These are phyloP conservation scores for Spergularia marina DNA, from an alignment of 148 eudicot species.

Conservation along the genomic window DNA sequence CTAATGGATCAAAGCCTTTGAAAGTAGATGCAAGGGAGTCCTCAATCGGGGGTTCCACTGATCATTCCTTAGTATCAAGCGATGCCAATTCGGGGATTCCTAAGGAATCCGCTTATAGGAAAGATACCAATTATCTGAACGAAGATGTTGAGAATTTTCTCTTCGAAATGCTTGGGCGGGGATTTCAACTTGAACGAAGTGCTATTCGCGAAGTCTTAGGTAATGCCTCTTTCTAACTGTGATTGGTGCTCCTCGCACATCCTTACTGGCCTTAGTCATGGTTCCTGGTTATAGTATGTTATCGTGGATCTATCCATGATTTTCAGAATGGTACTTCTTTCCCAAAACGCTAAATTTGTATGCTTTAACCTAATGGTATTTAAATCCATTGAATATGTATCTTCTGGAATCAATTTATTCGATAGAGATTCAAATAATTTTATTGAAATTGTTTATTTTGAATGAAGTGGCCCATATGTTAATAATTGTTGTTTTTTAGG, in stretches of 20 bases:
- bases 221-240: slow-evolving; percentile 19
- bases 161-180: slow-evolving; percentile 38
- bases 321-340: background rate
- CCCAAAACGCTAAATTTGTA: background rate
- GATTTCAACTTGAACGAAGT: slow-evolving; percentile 43
- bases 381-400: background rate
- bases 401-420: background rate
- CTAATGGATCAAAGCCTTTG: slow-evolving; percentile 15
- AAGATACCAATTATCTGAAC: slow-evolving; percentile 5
- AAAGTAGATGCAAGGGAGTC: slow-evolving; percentile 24
- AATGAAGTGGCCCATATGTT: background rate
- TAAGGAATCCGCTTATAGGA: slow-evolving; percentile 14
- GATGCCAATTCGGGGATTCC: slow-evolving; percentile 12
- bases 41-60: slow-evolving; percentile 1
- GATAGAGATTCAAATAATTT: background rate
- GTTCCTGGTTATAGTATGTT: background rate
- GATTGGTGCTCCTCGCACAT: background rate
- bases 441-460: background rate
- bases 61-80: slow-evolving; percentile 11
- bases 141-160: slow-evolving; percentile 35
- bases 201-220: slow-evolving; percentile 36
- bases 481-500: background rate
- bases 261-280: background rate
- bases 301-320: background rate
- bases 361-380: too few species aligned